phyloP scores from a whole-genome alignment of 768 basidiomycete species.

The Leucocoprinus leucothites region DNA sequence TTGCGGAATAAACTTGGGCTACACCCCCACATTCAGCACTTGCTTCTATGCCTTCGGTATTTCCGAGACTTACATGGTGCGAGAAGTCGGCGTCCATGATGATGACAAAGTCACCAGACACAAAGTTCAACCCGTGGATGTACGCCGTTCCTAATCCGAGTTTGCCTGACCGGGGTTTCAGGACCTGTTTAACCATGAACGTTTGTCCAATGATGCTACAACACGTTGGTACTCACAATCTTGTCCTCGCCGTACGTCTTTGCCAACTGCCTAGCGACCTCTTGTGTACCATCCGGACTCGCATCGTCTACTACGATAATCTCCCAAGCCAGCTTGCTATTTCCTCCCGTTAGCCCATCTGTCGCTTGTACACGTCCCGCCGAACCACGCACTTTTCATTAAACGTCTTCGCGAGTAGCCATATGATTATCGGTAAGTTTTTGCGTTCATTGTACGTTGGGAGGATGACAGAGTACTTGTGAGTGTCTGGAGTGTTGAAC shows the following conservation, averaged over 20 bases:
- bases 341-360: not conserved
- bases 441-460: slow-evolving; percentile 95
- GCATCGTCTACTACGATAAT: slow-evolving; percentile 91
- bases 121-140: slow-evolving; percentile 87
- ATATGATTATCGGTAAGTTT: slow-evolving; percentile 85
- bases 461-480: slow-evolving; percentile 90
- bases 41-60: not conserved
- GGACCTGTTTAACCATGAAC: slow-evolving; percentile 42
- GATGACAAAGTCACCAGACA: slow-evolving; percentile 89
- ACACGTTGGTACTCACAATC: slow-evolving; percentile 44
- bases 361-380: slow-evolving; percentile 12
- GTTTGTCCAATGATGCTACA: not conserved
- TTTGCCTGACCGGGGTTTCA: slow-evolving; percentile 88
- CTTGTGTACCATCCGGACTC: slow-evolving; percentile 90
- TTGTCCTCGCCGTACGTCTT: slow-evolving; percentile 79
- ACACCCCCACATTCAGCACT: not conserved
- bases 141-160: slow-evolving; percentile 92
- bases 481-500: slow-evolving; percentile 46
- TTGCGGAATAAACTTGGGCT: slow-evolving; percentile 96
- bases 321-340: slow-evolving; percentile 78
- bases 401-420: slow-evolving; percentile 80
- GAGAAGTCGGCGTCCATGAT: slow-evolving; percentile 99
- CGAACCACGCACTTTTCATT: slow-evolving; percentile 58
- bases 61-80: slow-evolving; percentile 71
- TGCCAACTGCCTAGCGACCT: slow-evolving; percentile 79